Evolutionary conservation across 2,329 filamentous ascomycete species (phyloP).

Genomic region (Colletotrichum spinosum): DNA sequence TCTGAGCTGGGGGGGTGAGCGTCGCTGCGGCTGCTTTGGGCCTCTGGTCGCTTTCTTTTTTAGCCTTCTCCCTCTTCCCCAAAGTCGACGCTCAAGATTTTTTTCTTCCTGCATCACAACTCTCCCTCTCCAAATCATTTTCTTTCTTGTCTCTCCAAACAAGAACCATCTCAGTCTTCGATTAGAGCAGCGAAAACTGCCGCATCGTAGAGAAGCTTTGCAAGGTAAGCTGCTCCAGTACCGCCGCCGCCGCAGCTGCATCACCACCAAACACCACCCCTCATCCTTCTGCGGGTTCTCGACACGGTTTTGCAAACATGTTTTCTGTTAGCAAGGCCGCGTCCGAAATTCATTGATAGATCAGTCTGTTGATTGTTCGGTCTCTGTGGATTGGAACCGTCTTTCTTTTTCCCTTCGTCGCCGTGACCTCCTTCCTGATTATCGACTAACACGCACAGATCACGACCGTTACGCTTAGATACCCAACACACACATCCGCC

Average conservation of each 20-base stretch:
- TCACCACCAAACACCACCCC: constrained; percentile 7
- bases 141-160: constrained; percentile 39
- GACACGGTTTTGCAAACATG: too few species aligned
- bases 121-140: constrained; percentile 5
- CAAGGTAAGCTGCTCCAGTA: constrained; percentile 34
- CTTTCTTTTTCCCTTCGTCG: not conserved
- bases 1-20: constrained; percentile 44
- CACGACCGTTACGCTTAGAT: constrained; percentile 37
- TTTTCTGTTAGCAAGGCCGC: too few species aligned
- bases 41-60: constrained; percentile 49
- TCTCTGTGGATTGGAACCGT: too few species aligned
- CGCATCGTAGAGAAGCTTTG: constrained; percentile 29
- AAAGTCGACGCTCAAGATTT: constrained; percentile 35
- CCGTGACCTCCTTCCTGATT: constrained; percentile 14
- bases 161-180: constrained; percentile 39
- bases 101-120: constrained; percentile 34
- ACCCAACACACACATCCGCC: constrained; percentile 29
- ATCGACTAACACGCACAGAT: constrained; percentile 33
- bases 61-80: constrained; percentile 43
- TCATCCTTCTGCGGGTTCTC: not conserved
- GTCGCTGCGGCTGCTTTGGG: constrained; percentile 29
- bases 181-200: constrained; percentile 43
- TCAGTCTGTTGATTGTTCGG: too few species aligned
- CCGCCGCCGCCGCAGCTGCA: constrained; percentile 11
- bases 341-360: too few species aligned